Evolutionary conservation across 2,329 filamentous ascomycete species (phyloP).

Genomic region (Claviceps cyperi): DNA sequence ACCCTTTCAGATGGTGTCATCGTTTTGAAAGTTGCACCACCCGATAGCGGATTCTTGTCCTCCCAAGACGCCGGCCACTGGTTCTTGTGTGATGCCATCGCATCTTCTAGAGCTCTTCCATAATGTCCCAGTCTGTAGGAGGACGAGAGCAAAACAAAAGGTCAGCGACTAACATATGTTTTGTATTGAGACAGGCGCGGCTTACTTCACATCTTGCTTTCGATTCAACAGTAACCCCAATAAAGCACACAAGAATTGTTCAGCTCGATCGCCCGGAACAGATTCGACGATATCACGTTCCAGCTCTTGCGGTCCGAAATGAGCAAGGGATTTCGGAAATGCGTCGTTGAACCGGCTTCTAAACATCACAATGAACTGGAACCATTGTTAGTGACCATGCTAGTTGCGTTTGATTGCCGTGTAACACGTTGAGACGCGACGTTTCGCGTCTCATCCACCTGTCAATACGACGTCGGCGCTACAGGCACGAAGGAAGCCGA

Average conservation of each 20-base stretch:
- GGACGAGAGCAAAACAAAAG: neutral
- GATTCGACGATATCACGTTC: slow-evolving; percentile 71
- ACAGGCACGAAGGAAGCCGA: neutral
- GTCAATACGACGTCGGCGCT: slow-evolving; percentile 3
- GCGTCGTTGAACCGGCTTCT: slow-evolving; percentile 81
- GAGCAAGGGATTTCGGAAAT: slow-evolving; percentile 73
- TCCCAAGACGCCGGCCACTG: slow-evolving; percentile 86
- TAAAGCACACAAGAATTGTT: slow-evolving; percentile 79
- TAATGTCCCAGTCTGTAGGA: slow-evolving; percentile 73
- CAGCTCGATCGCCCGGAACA: slow-evolving; percentile 68
- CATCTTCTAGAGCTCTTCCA: slow-evolving; percentile 84
- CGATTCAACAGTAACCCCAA: slow-evolving; percentile 81
- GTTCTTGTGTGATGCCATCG: slow-evolving; percentile 65
- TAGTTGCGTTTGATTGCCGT: slow-evolving; percentile 1
- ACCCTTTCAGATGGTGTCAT: slow-evolving; percentile 76
- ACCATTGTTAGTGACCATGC: neutral
- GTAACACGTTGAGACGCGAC: slow-evolving; percentile 29
- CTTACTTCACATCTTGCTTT: slow-evolving; percentile 98
- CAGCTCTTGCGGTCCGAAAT: slow-evolving; percentile 90
- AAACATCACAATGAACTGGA: slow-evolving; percentile 95
- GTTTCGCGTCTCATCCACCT: slow-evolving; percentile 34
- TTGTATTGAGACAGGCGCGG: slow-evolving; percentile 6
- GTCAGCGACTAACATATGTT: neutral
- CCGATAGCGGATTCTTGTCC: slow-evolving; percentile 67
- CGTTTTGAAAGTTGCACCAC: slow-evolving; percentile 63